Evolutionary conservation across 1,284 basidiomycete species (phyloP), one percentile per base, ranked within the genome.

Genomic region (Cryptococcus depauperatus): DNA sequence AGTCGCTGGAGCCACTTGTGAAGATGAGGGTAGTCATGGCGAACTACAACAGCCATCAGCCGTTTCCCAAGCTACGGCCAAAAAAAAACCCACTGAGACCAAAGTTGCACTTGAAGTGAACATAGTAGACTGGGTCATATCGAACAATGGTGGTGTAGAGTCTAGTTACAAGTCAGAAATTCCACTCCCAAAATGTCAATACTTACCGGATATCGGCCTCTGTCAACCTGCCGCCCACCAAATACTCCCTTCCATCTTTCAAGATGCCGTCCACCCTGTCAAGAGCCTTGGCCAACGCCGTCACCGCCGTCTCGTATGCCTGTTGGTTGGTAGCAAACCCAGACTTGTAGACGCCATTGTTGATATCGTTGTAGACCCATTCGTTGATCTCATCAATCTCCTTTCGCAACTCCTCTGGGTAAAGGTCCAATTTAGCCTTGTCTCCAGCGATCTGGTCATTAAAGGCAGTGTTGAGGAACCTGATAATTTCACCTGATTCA

Each of bases 41-140:
- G 71, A 58, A 75, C 72, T 57, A 51, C 3, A 11, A n/a, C 6
- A 23, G 21, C 9, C 4, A 21, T 33, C n/a, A 41, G 35, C 18
- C 16, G n/a, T n/a, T n/a, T n/a, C n/a, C n/a, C n/a, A n/a, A n/a
- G n/a, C n/a, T n/a, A n/a, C n/a, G n/a, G n/a, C 4, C 10, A 26
- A 34, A 14, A 16, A 16, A 13, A 3, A 4, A 62, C 64, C 47
- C 44, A 70, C 65, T 71, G 41, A 79, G 78, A 29, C 81, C 81
- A 55, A 87, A 70, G 76, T 95, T 93, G 75, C 89, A 93, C 70
- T 96, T 96, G 78, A 97, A 96, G 70, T 90, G 85, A 1, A 81
- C 81, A 44, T 84, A 79, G 71, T 98, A 97, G 27, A 88, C 91
- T 0, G 85, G 83, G 61, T 93, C 89, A 63, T 80, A 76, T 32